Percentiles rank a stretch among this genome's conserved stretches.
Conservation (phyloP, 768 basidiomycete species). For the Serendipita vermifera region DNA sequence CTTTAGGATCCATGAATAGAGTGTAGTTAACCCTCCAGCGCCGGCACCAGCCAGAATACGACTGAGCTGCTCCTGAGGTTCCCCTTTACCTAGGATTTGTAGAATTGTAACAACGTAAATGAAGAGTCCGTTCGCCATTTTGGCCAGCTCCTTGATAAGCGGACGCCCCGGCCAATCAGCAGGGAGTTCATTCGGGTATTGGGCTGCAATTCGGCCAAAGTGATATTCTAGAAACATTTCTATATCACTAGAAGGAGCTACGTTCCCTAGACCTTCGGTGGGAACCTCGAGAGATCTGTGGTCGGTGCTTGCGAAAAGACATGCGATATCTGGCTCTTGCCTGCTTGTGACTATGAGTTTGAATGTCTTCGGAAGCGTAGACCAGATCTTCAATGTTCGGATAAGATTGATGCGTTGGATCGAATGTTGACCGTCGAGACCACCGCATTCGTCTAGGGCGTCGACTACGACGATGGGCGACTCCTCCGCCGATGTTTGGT, state of each 20-base stretch:
- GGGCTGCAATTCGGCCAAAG: not conserved
- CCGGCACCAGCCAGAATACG: not conserved
- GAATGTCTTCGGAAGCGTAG: not conserved
- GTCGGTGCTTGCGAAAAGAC: too few relatives aligned
- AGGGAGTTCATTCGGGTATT: not conserved
- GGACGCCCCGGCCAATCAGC: not conserved
- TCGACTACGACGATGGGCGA: not conserved
- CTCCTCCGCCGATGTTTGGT: not conserved
- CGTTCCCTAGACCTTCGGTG: not conserved
- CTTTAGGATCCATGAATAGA: not conserved
- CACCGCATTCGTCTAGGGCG: slow-evolving; percentile 5
- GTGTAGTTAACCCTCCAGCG: not conserved
- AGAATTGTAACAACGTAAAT: not conserved
- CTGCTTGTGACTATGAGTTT: slow-evolving; percentile 4
- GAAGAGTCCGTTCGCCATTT: not conserved
- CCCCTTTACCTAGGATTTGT: not conserved
- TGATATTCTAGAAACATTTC: not conserved
- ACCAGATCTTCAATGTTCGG: not conserved
- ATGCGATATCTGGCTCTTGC: not conserved
- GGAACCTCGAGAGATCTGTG: not conserved
- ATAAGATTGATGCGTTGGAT: not conserved
- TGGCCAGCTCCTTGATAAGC: not conserved
- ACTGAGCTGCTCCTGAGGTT: not conserved
- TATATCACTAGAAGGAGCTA: not conserved
- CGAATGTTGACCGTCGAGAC: not conserved